Percentiles rank a stretch among this genome's conserved stretches.
Conservation (phyloP, 2,329 filamentous ascomycete species). For the Fusarium anthophilum region DNA sequence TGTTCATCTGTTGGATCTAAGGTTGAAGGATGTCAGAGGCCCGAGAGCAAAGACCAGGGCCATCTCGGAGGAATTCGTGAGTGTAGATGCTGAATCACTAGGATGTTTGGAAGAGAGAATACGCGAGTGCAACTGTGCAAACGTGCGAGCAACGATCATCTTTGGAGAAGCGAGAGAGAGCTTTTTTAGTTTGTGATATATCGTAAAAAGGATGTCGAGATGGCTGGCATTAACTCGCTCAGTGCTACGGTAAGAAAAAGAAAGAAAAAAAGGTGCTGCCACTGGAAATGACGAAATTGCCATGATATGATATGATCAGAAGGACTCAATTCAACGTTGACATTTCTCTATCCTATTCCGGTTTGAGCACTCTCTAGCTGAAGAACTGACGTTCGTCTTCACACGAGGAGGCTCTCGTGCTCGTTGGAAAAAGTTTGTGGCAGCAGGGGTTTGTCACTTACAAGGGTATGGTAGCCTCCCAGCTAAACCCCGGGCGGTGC, state of each 20-base stretch:
- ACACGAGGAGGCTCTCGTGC: conserved; percentile 5
- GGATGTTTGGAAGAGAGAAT: not conserved
- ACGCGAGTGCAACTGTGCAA: conserved; percentile 18
- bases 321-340: not conserved
- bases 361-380: not conserved
- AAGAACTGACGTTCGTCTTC: not conserved
- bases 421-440: conserved; percentile 15
- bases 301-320: conserved; percentile 11
- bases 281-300: not conserved
- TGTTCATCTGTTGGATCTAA: not conserved
- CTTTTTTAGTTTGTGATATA: conserved; percentile 6
- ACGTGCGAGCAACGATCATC: not conserved
- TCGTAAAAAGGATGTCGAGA: not conserved
- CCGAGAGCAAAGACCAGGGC: not conserved
- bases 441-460: conserved; percentile 10
- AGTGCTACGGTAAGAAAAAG: conserved; percentile 3
- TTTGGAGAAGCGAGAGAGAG: conserved; percentile 8
- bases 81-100: not conserved
- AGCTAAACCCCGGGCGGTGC: conserved; percentile 11
- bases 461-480: conserved; percentile 5
- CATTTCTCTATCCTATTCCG: not conserved
- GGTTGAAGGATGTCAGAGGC: not conserved
- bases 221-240: not conserved
- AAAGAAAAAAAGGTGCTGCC: conserved; percentile 16
- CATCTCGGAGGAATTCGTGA: not conserved